A percentile compares a stretch with the other conserved stretches of the same genome.
Evolutionary conservation across 106 monocot species (phyloP).

Genomic region (Dioscorea dumetorum): DNA sequence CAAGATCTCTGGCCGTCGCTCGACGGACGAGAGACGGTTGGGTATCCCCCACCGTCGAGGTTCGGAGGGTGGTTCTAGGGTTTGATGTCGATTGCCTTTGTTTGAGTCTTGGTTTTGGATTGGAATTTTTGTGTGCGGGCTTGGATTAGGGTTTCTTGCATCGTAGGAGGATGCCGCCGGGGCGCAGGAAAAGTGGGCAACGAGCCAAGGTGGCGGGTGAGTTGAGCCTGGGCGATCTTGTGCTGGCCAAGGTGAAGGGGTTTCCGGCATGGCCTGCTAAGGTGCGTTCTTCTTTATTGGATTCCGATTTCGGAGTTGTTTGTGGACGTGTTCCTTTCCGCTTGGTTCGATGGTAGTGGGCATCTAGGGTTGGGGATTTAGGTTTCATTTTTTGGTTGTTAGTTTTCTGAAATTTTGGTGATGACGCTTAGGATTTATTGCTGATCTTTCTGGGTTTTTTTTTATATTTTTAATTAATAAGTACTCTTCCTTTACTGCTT

Average conservation of each 20-base stretch:
- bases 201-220: conserved; percentile 21
- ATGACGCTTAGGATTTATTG: too few relatives aligned
- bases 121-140: not conserved
- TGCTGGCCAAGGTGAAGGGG: conserved; percentile 52
- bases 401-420: too few relatives aligned
- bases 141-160: not conserved
- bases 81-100: not conserved
- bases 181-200: conserved; percentile 20
- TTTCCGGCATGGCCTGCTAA: conserved; percentile 47
- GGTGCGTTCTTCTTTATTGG: conserved; percentile 9
- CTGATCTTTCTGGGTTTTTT: too few relatives aligned
- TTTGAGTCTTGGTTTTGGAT: too few relatives aligned
- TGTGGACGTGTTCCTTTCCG: not conserved
- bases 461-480: too few relatives aligned
- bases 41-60: too few relatives aligned
- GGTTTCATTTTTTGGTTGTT: too few relatives aligned
- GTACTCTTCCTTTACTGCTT: too few relatives aligned
- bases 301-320: too few relatives aligned
- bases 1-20: not conserved
- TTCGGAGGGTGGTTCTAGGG: not conserved
- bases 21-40: not conserved
- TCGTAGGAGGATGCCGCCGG: conserved; percentile 23
- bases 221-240: conserved; percentile 38
- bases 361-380: not conserved
- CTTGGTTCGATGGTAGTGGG: not conserved